phyloP scores from a whole-genome alignment of 768 basidiomycete species.

The Tricholoma terreum region DNA sequence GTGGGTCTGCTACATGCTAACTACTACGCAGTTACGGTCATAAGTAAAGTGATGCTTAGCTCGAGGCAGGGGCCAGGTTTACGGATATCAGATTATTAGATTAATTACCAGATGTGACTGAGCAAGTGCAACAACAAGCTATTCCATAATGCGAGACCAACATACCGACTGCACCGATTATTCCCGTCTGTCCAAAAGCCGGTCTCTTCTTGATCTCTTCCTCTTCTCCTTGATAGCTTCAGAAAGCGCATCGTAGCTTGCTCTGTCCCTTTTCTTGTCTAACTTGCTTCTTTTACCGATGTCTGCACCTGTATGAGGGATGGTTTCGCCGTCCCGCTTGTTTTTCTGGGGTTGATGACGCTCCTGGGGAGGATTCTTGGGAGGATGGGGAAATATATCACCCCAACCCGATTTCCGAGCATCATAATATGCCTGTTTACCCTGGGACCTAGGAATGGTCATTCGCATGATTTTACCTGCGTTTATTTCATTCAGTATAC shows the following conservation, averaged over 20 bases:
- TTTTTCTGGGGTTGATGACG: slow-evolving; percentile 43
- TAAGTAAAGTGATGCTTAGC: slow-evolving; percentile 81
- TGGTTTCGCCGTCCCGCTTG: slow-evolving; percentile 26
- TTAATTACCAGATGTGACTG: slow-evolving; percentile 11
- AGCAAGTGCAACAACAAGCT: slow-evolving; percentile 5
- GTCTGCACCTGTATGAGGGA: slow-evolving; percentile 39
- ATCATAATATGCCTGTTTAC: slow-evolving; percentile 94
- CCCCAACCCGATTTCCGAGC: slow-evolving; percentile 94
- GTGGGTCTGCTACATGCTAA: slow-evolving; percentile 1
- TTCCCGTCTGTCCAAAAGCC: slow-evolving; percentile 8
- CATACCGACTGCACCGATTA: slow-evolving; percentile 1
- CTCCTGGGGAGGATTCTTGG: slow-evolving; percentile 74
- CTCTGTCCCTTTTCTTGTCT: slow-evolving; percentile 25
- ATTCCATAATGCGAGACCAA: slow-evolving; percentile 5
- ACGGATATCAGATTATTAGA: slow-evolving; percentile 72
- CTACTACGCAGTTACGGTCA: slow-evolving; percentile 55
- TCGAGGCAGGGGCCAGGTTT: slow-evolving; percentile 89
- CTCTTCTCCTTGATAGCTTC: slow-evolving; percentile 38
- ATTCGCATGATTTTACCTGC: slow-evolving; percentile 88
- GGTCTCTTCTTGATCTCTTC: slow-evolving; percentile 31
- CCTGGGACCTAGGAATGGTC: slow-evolving; percentile 90
- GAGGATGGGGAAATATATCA: slow-evolving; percentile 88
- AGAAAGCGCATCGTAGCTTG: slow-evolving; percentile 37
- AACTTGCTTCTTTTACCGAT: slow-evolving; percentile 51
- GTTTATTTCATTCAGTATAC: slow-evolving; percentile 3